phyloP scores from a whole-genome alignment of 495 filamentous ascomycete genomes.

The Trichoderma asperelloides region DNA sequence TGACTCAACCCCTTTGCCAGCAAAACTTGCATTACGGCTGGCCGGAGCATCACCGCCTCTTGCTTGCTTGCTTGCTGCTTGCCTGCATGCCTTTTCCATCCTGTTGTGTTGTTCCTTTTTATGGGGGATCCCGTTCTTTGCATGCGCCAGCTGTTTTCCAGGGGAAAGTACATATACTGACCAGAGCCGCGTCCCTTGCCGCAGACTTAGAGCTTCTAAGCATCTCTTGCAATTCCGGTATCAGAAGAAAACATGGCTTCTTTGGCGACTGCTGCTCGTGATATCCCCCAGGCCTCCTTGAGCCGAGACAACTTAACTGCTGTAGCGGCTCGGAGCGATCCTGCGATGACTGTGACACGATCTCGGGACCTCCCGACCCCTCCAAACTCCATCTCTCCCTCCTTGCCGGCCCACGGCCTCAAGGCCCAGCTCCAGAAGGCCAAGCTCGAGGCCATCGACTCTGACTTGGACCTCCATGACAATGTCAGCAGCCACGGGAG shows the following conservation, averaged over 20 bases:
- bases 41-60: background rate
- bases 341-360: slow-evolving; percentile 35
- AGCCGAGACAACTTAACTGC: slow-evolving; percentile 53
- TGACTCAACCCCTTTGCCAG: slow-evolving; percentile 26
- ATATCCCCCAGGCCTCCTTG: slow-evolving; percentile 60
- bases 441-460: slow-evolving; percentile 64
- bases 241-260: slow-evolving; percentile 41
- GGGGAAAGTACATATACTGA: background rate
- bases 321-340: slow-evolving; percentile 49
- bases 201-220: background rate
- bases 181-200: background rate
- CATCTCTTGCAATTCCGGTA: slow-evolving; percentile 4
- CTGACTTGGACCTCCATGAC: slow-evolving; percentile 79
- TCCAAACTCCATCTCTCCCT: slow-evolving; percentile 92
- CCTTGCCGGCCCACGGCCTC: slow-evolving; percentile 72
- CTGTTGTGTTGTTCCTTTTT: background rate
- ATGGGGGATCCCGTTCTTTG: background rate
- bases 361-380: slow-evolving; percentile 72
- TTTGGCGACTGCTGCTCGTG: slow-evolving; percentile 51
- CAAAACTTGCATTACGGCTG: slow-evolving; percentile 4
- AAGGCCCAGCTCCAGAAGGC: slow-evolving; percentile 51
- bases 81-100: background rate
- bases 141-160: background rate
- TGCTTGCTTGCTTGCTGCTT: background rate
- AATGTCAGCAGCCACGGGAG: slow-evolving; percentile 46